These are phyloP conservation scores for Elongisporangium anandrum DNA, from an alignment of 352 stramenopile genomes.

Conservation along the genomic window DNA sequence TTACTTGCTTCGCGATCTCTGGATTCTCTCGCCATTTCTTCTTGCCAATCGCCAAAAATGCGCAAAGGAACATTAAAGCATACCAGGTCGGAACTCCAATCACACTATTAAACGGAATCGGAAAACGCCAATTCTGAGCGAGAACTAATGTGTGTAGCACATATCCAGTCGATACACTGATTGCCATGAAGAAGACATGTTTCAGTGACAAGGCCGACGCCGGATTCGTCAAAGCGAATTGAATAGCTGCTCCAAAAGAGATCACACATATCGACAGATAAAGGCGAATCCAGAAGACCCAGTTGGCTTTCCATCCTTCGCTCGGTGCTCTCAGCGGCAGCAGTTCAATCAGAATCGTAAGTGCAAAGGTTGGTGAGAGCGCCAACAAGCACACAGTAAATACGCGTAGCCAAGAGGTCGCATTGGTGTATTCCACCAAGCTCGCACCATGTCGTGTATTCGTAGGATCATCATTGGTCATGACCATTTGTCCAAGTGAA, in stretches of 20 bases:
- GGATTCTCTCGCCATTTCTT: too few species aligned
- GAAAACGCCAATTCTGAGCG: constrained; percentile 13
- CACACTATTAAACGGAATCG: constrained; percentile 13
- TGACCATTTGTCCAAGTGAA: too few species aligned
- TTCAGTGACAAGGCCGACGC: constrained; percentile 3
- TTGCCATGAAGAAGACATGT: constrained; percentile 2
- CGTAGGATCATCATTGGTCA: too few species aligned
- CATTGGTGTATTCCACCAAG: background rate
- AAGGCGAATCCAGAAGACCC: constrained; percentile 26
- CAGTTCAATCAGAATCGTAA: constrained; percentile 15
- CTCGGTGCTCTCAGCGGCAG: constrained; percentile 9
- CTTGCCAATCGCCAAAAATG: too few species aligned
- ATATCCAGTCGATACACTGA: background rate
- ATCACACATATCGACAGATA: constrained; percentile 8
- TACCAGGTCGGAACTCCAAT: too few species aligned
- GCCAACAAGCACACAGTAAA: background rate
- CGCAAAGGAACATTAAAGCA: too few species aligned
- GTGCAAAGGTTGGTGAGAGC: constrained; percentile 3
- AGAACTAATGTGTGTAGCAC: background rate
- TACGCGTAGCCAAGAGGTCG: background rate
- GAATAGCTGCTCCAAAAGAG: constrained; percentile 8
- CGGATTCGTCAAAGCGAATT: constrained; percentile 19
- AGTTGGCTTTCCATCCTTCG: constrained; percentile 15
- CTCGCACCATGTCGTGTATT: too few species aligned
- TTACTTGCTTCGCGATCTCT: too few species aligned